phyloP scores from a whole-genome alignment of 202 grass and related monocot genomes.

The Musa balbisiana region DNA sequence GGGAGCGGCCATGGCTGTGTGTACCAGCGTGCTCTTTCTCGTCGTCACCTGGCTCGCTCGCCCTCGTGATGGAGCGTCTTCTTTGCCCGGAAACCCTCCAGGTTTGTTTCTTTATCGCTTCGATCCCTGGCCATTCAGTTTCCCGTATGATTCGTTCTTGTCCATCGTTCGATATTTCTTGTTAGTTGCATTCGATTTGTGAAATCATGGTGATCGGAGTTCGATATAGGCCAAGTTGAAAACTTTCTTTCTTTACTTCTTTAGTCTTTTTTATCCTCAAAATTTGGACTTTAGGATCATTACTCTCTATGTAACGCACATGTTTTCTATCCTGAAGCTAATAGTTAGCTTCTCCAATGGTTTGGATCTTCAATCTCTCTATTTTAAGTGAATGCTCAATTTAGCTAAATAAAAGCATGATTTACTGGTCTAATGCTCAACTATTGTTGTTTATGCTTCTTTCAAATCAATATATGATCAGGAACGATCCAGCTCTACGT shows the following conservation, averaged over 20 bases:
- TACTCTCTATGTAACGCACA: not conserved
- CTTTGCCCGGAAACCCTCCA: not conserved
- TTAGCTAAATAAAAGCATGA: too few species aligned
- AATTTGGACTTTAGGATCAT: too few species aligned
- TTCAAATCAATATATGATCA: not conserved
- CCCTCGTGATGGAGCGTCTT: not conserved
- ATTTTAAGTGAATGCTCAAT: not conserved
- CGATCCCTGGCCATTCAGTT: not conserved
- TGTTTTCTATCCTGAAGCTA: not conserved
- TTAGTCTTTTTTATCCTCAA: not conserved
- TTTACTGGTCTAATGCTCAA: not conserved
- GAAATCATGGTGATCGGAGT: not conserved
- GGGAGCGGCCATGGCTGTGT: not conserved
- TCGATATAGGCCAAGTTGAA: not conserved
- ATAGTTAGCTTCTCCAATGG: not conserved
- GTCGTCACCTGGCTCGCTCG: not conserved
- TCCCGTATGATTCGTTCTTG: too few species aligned
- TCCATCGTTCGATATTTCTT: too few species aligned
- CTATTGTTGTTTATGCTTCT: not conserved
- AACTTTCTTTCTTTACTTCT: not conserved
- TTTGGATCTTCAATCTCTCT: not conserved
- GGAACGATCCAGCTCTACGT: not conserved
- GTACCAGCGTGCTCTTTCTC: constrained; percentile 1
- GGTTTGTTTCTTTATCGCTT: not conserved
- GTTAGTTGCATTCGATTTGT: too few species aligned